Conservation (phyloP, 2,329 filamentous ascomycete genomes). For the Endothia cerciana region DNA sequence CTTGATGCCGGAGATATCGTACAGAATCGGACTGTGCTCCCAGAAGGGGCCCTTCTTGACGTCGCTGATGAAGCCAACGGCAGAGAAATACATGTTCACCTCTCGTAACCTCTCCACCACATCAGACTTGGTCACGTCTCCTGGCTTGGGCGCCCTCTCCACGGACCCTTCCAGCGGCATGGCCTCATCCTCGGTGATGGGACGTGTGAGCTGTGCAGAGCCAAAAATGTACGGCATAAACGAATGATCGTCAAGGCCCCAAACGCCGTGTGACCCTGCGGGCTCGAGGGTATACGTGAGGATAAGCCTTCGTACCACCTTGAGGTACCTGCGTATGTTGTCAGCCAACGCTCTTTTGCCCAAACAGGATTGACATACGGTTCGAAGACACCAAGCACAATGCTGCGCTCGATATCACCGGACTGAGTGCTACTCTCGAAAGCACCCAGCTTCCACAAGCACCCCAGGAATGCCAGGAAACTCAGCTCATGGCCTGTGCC, state of each 20-base stretch:
- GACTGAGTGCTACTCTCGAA: constrained; percentile 63
- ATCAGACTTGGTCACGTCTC: constrained; percentile 66
- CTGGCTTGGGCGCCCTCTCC: constrained; percentile 70
- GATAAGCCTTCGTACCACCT: constrained; percentile 80
- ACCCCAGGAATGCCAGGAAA: constrained; percentile 88
- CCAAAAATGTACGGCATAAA: constrained; percentile 95
- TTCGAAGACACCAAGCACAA: constrained; percentile 82
- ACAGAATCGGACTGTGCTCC: constrained; percentile 94
- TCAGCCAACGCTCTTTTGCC: constrained; percentile 21
- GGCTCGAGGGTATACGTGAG: constrained; percentile 91
- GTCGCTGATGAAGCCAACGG: constrained; percentile 95
- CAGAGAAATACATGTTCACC: constrained; percentile 88
- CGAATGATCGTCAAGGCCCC: constrained; percentile 97
- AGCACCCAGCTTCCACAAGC: constrained; percentile 86
- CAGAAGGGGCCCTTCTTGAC: constrained; percentile 97
- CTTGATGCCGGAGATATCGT: constrained; percentile 88
- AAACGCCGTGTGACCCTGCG: constrained; percentile 94
- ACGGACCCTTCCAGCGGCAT: constrained; percentile 82
- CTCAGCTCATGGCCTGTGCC: constrained; percentile 95
- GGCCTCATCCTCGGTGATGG: constrained; percentile 65
- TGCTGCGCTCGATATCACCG: constrained; percentile 71
- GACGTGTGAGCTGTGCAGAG: constrained; percentile 83
- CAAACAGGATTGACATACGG: constrained; percentile 59
- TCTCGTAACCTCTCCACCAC: constrained; percentile 68
- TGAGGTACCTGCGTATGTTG: constrained; percentile 65